Conservation (phyloP, 805 yeast species). For the Brettanomyces custersianus region DNA sequence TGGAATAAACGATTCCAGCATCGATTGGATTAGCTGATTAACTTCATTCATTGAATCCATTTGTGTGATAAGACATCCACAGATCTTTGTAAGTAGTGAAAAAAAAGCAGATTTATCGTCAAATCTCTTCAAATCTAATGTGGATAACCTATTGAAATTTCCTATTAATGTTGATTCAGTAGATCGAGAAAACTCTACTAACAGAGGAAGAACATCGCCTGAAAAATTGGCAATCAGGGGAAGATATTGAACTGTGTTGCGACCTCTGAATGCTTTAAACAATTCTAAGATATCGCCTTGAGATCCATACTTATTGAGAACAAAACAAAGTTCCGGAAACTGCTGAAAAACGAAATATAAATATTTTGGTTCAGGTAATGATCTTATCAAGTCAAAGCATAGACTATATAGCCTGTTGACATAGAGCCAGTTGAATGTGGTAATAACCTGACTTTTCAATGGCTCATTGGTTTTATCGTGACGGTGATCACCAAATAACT, state of each 20-base stretch:
- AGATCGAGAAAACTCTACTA: background rate
- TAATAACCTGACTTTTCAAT: slow-evolving; percentile 6
- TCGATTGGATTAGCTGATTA: background rate
- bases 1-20: background rate
- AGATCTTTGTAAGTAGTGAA: slow-evolving; percentile 2
- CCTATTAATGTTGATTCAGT: background rate
- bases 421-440: slow-evolving; percentile 16
- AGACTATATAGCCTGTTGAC: slow-evolving; percentile 10
- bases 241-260: background rate
- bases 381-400: slow-evolving; percentile 7
- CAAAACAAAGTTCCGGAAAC: slow-evolving; percentile 7
- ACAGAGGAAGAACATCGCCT: background rate
- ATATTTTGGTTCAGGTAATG: slow-evolving; percentile 2
- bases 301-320: slow-evolving; percentile 18
- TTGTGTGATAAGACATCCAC: background rate
- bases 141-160: background rate
- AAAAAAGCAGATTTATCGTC: background rate
- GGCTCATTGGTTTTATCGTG: slow-evolving; percentile 6
- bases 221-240: background rate
- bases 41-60: too few relatives aligned
- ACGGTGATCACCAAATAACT: slow-evolving; percentile 4
- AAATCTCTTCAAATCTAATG: background rate
- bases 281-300: slow-evolving; percentile 10
- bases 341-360: slow-evolving; percentile 11
- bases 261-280: slow-evolving; percentile 9